Evolutionary conservation across 2,329 filamentous ascomycete species (phyloP).

Genomic region (Hypoxylon sp.): DNA sequence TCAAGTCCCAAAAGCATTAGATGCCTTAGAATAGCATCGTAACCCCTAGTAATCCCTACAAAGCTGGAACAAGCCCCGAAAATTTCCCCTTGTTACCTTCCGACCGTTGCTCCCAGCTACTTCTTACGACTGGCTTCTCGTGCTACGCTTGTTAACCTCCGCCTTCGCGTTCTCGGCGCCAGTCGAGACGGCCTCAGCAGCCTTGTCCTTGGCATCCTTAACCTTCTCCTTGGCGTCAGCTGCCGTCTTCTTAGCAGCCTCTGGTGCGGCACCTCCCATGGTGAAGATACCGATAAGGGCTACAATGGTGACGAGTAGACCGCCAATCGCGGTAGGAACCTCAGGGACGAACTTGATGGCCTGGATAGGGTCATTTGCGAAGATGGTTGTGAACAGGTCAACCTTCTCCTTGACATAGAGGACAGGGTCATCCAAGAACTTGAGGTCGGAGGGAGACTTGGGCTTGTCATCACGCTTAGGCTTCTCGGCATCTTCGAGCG

Average conservation of each 20-base stretch:
- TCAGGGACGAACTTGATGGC: constrained; percentile 93
- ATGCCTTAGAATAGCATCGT: constrained; percentile 43
- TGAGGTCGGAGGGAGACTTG: constrained; percentile 81
- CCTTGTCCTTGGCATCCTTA: constrained; percentile 83
- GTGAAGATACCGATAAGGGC: constrained; percentile 78
- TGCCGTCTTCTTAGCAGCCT: constrained; percentile 81
- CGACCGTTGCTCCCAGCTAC: constrained; percentile 7
- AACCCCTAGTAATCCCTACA: constrained; percentile 37
- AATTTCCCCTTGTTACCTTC: constrained; percentile 33
- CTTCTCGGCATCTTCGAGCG: constrained; percentile 82
- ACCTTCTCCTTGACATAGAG: constrained; percentile 92
- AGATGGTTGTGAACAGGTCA: constrained; percentile 89
- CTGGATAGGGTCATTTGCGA: constrained; percentile 83
- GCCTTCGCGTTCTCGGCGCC: constrained; percentile 82
- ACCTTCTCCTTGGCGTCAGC: constrained; percentile 77
- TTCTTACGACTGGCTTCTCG: constrained; percentile 68
- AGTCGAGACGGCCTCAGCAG: constrained; percentile 69
- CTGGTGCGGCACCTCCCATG: constrained; percentile 74
- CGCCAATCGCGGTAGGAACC: constrained; percentile 84
- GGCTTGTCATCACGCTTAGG: constrained; percentile 79
- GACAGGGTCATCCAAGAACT: constrained; percentile 92
- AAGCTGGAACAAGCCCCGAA: constrained; percentile 35
- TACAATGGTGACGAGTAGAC: constrained; percentile 77
- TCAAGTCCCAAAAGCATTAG: constrained; percentile 44
- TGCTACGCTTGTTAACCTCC: constrained; percentile 75